phyloP scores from a whole-genome alignment of 2,329 filamentous ascomycete species.

The Xylaria sp. region DNA sequence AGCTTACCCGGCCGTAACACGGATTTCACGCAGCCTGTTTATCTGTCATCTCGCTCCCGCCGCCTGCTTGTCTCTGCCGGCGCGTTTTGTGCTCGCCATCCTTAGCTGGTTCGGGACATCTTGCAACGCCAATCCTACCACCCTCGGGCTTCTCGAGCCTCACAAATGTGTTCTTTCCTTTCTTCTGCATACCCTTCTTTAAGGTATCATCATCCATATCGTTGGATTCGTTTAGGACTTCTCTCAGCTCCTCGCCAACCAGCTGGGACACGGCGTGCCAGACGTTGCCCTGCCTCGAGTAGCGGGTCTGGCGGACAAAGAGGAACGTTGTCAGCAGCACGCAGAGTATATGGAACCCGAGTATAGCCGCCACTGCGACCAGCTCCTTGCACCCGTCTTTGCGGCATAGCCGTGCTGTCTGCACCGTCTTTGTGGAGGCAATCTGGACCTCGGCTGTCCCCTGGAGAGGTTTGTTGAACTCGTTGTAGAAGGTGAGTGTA shows the following conservation, averaged over 20 bases:
- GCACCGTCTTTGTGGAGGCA: not conserved
- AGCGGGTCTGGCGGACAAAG: slow-evolving; percentile 7
- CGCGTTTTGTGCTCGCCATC: too few species aligned
- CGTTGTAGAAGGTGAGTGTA: not conserved
- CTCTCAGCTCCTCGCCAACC: slow-evolving; percentile 2
- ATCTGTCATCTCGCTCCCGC: too few species aligned
- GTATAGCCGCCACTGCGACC: slow-evolving; percentile 2
- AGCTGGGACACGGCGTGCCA: slow-evolving; percentile 23
- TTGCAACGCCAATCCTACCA: too few species aligned
- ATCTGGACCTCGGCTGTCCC: not conserved
- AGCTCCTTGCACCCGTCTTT: slow-evolving; percentile 11
- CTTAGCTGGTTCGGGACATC: too few species aligned
- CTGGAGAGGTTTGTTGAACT: not conserved
- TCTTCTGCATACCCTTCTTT: not conserved
- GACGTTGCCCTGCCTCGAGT: slow-evolving; percentile 16
- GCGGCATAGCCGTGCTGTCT: not conserved
- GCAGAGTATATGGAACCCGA: slow-evolving; percentile 8
- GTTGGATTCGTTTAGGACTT: slow-evolving; percentile 2
- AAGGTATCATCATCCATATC: not conserved
- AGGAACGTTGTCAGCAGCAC: slow-evolving; percentile 8
- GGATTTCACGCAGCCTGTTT: too few species aligned
- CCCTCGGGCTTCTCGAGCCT: not conserved
- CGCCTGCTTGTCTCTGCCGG: too few species aligned
- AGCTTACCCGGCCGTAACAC: too few species aligned
- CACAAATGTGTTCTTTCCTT: not conserved